Conservation (phyloP, 306 rosid genomes). For the Malus domestica region DNA sequence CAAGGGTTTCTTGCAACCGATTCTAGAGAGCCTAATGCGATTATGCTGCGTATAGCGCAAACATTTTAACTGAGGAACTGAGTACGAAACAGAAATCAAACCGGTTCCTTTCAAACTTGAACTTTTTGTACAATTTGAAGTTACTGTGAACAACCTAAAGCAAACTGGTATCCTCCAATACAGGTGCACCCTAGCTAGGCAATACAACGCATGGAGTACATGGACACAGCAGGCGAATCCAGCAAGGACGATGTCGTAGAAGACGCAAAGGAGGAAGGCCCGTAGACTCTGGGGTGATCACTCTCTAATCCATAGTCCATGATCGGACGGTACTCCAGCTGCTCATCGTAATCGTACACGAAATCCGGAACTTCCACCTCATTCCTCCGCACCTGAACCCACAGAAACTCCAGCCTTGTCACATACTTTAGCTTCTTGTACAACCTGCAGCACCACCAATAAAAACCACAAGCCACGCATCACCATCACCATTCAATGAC, state of each 20-base stretch:
- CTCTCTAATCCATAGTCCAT: constrained; percentile 33
- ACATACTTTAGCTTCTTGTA: constrained; percentile 26
- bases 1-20: background rate
- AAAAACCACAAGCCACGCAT: background rate
- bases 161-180: background rate
- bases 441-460: constrained; percentile 17
- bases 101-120: background rate
- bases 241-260: background rate
- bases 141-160: background rate
- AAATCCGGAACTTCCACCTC: constrained; percentile 32
- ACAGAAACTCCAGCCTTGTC: constrained; percentile 27
- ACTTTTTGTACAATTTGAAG: background rate
- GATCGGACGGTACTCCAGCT: constrained; percentile 27
- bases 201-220: constrained; percentile 31
- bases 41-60: background rate
- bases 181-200: background rate
- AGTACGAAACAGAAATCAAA: background rate
- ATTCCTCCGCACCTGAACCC: constrained; percentile 29
- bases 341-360: constrained; percentile 21
- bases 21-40: background rate
- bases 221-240: background rate
- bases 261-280: background rate
- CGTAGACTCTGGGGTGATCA: constrained; percentile 20
- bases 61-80: background rate
- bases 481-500: background rate